These are phyloP conservation scores for Schwanniomyces yamadae DNA, from an alignment of 805 yeast genomes.

Conservation along the genomic window DNA sequence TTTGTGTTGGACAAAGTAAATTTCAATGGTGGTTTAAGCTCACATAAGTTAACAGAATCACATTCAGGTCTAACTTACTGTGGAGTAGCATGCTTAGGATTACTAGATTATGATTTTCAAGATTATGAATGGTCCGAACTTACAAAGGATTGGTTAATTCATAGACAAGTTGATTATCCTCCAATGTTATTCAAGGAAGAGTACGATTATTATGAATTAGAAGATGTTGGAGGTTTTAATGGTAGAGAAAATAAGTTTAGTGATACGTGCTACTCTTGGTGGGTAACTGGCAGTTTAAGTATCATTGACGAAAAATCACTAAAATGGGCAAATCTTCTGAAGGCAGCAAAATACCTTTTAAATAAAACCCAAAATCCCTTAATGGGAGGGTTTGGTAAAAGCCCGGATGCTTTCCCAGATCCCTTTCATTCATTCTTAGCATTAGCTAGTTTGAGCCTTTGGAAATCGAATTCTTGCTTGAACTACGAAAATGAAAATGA, in stretches of 20 bases:
- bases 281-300: slow-evolving; percentile 65
- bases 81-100: slow-evolving; percentile 60
- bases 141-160: slow-evolving; percentile 60
- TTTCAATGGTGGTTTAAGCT: slow-evolving; percentile 74
- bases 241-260: slow-evolving; percentile 83
- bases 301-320: slow-evolving; percentile 32
- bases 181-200: slow-evolving; percentile 25
- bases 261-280: slow-evolving; percentile 87
- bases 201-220: slow-evolving; percentile 24
- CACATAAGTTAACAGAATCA: slow-evolving; percentile 52
- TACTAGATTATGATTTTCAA: slow-evolving; percentile 31
- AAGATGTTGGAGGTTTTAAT: slow-evolving; percentile 76
- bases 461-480: slow-evolving; percentile 9
- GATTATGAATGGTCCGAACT: slow-evolving; percentile 15
- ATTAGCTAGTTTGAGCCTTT: slow-evolving; percentile 37
- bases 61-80: slow-evolving; percentile 90
- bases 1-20: slow-evolving; percentile 32
- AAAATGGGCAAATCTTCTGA: slow-evolving; percentile 33
- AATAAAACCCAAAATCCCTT: slow-evolving; percentile 56
- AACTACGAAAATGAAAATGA: slow-evolving; percentile 8
- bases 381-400: slow-evolving; percentile 78
- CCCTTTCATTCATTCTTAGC: slow-evolving; percentile 68
- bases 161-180: slow-evolving; percentile 55
- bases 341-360: slow-evolving; percentile 46
- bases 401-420: slow-evolving; percentile 64